Percentiles rank a stretch among this genome's conserved stretches.
phyloP scores from a whole-genome alignment of 768 basidiomycete species.

The Favolaschia claudopus region DNA sequence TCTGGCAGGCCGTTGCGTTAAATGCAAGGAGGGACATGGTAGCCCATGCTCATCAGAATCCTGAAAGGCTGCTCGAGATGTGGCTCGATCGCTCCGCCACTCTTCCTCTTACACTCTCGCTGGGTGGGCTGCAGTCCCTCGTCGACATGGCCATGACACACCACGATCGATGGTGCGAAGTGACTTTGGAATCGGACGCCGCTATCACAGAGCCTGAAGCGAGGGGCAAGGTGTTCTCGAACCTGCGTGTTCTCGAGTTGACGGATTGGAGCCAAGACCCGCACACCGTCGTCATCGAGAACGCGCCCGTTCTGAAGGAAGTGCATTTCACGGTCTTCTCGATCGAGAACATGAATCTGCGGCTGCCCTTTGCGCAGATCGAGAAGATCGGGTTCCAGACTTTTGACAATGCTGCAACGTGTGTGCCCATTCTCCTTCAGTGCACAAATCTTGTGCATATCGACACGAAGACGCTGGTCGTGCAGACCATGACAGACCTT shows the following conservation, averaged over 20 bases:
- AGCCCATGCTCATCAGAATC: no score
- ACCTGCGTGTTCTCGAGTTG: constrained; percentile 2
- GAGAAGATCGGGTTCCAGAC: not conserved
- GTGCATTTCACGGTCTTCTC: not conserved
- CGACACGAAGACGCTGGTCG: not conserved
- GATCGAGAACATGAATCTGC: not conserved
- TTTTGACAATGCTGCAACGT: not conserved
- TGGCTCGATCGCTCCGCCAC: not conserved
- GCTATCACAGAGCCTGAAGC: not conserved
- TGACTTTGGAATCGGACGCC: no score
- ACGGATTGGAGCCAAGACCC: not conserved
- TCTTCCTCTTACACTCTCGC: not conserved
- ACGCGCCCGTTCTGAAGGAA: not conserved
- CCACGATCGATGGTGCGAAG: constrained; percentile 1
- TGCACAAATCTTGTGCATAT: not conserved
- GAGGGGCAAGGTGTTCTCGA: not conserved
- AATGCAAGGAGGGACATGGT: no score
- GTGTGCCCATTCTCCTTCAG: not conserved
- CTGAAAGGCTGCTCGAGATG: not conserved
- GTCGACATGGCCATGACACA: not conserved
- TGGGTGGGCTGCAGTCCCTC: not conserved
- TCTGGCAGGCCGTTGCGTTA: not conserved
- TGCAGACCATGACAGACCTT: not conserved
- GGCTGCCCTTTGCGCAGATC: constrained; percentile 3
- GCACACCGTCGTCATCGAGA: not conserved